Conservation (phyloP, 192 early-diverging fungal species). For the Coemansia sp. region DNA sequence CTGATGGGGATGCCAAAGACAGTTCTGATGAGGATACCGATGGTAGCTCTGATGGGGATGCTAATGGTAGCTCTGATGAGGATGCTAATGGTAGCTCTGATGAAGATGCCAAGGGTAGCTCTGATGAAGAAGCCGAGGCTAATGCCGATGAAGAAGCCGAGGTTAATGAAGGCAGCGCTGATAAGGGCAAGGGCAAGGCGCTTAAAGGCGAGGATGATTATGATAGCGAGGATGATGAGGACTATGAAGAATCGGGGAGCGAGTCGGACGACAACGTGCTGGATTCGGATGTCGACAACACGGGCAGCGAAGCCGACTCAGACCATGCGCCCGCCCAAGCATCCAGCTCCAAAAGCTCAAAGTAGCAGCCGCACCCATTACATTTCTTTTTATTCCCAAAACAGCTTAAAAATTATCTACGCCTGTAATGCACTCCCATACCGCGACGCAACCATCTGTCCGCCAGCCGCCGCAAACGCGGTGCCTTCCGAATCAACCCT, state of each 20-base stretch:
- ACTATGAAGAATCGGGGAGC: slow-evolving; percentile 8
- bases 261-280: slow-evolving; percentile 15
- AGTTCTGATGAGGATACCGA: background rate
- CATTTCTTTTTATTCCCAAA: background rate
- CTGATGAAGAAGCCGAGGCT: background rate
- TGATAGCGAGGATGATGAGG: slow-evolving; percentile 12
- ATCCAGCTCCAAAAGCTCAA: slow-evolving; percentile 2
- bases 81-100: background rate
- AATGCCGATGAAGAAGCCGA: background rate
- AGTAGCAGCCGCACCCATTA: slow-evolving; percentile 4
- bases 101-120: background rate
- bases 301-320: slow-evolving; percentile 2
- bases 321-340: background rate
- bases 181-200: slow-evolving; percentile 8
- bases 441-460: slow-evolving; percentile 43
- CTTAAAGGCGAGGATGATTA: slow-evolving; percentile 6
- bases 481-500: slow-evolving; percentile 40
- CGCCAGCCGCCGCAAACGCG: slow-evolving; percentile 42
- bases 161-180: background rate
- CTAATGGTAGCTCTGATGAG: background rate
- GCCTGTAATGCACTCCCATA: slow-evolving; percentile 46
- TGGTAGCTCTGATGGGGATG: background rate
- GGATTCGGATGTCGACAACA: background rate
- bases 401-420: slow-evolving; percentile 5
- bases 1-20: background rate